Evolutionary conservation across 257 asterid species (phyloP), one percentile per base, ranked within the genome.

Genomic region (Jacaranda copaia): DNA sequence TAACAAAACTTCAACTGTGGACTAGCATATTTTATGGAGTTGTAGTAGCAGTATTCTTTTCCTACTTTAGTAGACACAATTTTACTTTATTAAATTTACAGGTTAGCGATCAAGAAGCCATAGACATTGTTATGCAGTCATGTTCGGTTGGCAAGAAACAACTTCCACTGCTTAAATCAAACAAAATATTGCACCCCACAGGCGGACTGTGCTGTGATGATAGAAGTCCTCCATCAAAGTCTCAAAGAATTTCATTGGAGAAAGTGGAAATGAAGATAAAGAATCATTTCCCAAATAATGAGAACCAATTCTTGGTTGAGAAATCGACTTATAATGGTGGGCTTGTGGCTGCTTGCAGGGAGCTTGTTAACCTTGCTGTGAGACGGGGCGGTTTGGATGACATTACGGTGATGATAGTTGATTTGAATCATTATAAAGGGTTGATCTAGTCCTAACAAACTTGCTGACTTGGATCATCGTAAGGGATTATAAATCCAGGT

Each of bases 361-460:
- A 87, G 84, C 98, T 94, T 70, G 91, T 81, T 63, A 81, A 77
- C 52, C 93, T 91, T 70, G 96, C 93, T 36, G 86, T 85, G 67
- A 74, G 64, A 1, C 86, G 98, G 86, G 99, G 96, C 51, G 84
- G 98, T 85, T 81, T 86, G 83, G 97, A 91, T 80, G 97, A 92
- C 73, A 83, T 89, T 64, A 94, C 95, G 1, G 96, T 88, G 20
- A 89, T 91, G 94, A 79, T 94, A 71, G 81, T 92, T 18, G 92
- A 92, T 82, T 76, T 94, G 40, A 81, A 40, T 40, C 80, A 68
- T 48, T 83, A 42, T 13, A 79, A 13, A 49, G 55, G 46, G 56
- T 25, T 77, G 65, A 71, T 40, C 53, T 43, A 14, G 32, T 48
- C 49, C 48, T 8, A 1, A 25, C 32, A 25, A 25, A 53, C 25